Evolutionary conservation across 495 filamentous ascomycete genomes (phyloP), one percentile per base, ranked within the genome.

Genomic region (Lasiosphaeria miniovina): DNA sequence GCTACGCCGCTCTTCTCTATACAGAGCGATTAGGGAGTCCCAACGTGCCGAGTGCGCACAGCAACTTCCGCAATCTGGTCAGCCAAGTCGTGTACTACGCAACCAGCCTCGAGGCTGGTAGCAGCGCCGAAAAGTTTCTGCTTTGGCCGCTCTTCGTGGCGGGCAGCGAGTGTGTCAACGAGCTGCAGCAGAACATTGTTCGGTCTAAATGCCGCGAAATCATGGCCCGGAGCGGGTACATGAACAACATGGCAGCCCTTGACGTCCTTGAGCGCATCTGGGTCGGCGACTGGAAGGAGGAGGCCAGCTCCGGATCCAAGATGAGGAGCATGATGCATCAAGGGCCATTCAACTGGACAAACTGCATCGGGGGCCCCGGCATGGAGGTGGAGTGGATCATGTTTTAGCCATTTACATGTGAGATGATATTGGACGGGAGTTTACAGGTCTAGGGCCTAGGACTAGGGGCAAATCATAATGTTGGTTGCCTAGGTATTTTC

Each of bases 121-220:
- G 78, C 62, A 77, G 73, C 60, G 80, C 84, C 50, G 90, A 94
- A 71, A 93, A 96, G 68, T 96, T 94, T 65, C 77, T 98, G 32
- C 84, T 98, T 3, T 98, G 93, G 93, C 93, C 93, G 8, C 80
- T 97, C 9, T 96, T 96, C 69, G 88, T 97, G 52, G 88, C 86
- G 0, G 93, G 93, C 35, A 91, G 90, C 31, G 93, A 96, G 76
- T 96, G 92, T 68, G 89, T 96, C 55, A 86, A 88, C 55, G 88
- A 90, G 62, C 77, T 86, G 41, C 89, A 96, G 61, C 87, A 93
- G 56, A 79, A 82, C 36, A 82, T 91, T 51, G 87, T 98, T 50
- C 84, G 90, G 17, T 75, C 84, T 64, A 84, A 92, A 53, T 96
- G 91, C 76, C 77, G 86, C 43, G 91, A 93, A 69, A 91, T 96